These are phyloP conservation scores for Yamadazyma sp. DNA, from an alignment of 1,139 yeast species.

Conservation along the genomic window DNA sequence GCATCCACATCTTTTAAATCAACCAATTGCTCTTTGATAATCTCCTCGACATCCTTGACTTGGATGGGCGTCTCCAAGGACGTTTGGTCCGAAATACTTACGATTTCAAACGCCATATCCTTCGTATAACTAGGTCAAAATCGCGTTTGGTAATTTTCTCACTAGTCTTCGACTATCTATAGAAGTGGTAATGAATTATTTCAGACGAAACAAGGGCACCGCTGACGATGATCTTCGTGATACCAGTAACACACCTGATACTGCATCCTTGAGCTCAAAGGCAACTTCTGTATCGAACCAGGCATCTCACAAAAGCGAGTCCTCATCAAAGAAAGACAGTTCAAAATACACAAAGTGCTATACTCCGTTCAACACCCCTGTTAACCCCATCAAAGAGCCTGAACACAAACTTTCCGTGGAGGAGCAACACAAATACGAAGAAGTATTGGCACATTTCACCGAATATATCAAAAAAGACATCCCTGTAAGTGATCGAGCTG, in stretches of 20 bases:
- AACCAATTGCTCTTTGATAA: constrained; percentile 7
- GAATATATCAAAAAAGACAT: constrained; percentile 21
- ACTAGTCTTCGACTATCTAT: too few relatives aligned
- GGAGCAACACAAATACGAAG: constrained; percentile 29
- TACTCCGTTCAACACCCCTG: constrained; percentile 42
- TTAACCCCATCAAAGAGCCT: constrained; percentile 35
- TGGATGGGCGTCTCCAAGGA: constrained; percentile 18
- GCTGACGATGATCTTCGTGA: background rate
- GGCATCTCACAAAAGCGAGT: background rate
- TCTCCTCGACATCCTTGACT: constrained; percentile 7
- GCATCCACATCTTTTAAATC: constrained; percentile 4
- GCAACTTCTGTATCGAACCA: constrained; percentile 8
- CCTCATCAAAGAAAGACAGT: constrained; percentile 9
- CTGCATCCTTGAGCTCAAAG: constrained; percentile 11
- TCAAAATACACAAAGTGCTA: constrained; percentile 34
- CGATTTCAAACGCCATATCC: constrained; percentile 5
- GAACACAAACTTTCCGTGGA: constrained; percentile 27
- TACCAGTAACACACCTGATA: background rate
- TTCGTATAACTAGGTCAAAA: too few relatives aligned
- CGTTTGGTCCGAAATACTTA: constrained; percentile 9
- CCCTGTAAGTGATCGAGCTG: constrained; percentile 23
- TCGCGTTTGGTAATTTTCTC: too few relatives aligned
- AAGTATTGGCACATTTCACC: constrained; percentile 25
- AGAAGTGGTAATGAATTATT: constrained; percentile 17
- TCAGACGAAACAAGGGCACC: constrained; percentile 16